Evolutionary conservation across 176 grass and related monocot species (phyloP).

Genomic region (Eragrostis nindensis): DNA sequence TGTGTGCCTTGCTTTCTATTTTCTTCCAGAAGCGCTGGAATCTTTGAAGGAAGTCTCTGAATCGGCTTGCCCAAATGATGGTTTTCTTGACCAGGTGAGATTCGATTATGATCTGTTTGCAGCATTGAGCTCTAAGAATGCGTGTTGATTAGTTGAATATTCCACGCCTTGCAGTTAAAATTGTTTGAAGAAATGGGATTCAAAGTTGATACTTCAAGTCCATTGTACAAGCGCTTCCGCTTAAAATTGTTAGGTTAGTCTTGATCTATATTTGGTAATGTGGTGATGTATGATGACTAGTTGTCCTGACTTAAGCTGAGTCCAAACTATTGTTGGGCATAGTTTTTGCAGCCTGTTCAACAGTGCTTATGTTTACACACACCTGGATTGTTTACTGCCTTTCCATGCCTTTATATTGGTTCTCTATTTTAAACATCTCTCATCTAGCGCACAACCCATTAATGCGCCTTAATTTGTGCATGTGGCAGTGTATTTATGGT

Average conservation of each 20-base stretch:
- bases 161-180: constrained; percentile 62
- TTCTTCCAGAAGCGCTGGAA: constrained; percentile 81
- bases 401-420: not conserved
- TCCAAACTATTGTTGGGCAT: not conserved
- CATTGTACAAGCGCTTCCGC: constrained; percentile 86
- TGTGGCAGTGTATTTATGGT: not conserved
- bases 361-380: not conserved
- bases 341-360: not conserved
- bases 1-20: not conserved
- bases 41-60: constrained; percentile 71
- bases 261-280: constrained; percentile 2
- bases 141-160: constrained; percentile 25
- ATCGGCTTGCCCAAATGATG: constrained; percentile 72
- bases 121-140: constrained; percentile 2
- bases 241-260: constrained; percentile 83
- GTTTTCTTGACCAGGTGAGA: constrained; percentile 91
- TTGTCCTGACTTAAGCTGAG: not conserved
- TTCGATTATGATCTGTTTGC: constrained; percentile 30
- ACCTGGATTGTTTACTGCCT: not conserved
- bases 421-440: not conserved
- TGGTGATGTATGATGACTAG: not conserved
- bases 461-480: not conserved
- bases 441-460: not conserved
- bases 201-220: constrained; percentile 74
- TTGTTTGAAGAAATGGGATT: constrained; percentile 97